Conservation (phyloP, 2,329 filamentous ascomycete species). For the Coniochaeta pulveracea region DNA sequence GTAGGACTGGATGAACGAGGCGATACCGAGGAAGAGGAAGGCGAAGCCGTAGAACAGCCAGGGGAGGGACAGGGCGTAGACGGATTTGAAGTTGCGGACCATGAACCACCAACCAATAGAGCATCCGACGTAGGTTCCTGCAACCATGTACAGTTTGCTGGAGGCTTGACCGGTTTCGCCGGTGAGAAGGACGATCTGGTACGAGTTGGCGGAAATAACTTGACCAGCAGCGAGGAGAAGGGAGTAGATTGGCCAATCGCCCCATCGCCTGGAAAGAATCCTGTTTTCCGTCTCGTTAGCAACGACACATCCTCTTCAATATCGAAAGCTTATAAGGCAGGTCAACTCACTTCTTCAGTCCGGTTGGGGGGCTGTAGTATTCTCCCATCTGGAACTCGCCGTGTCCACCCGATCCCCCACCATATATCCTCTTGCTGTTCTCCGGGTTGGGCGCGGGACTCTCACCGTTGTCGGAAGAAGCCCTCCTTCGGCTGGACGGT, state of each 20-base stretch:
- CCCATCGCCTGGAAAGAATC: conserved; percentile 37
- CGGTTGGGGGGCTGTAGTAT: conserved; percentile 44
- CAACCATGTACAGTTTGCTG: conserved; percentile 47
- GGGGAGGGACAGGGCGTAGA: conserved; percentile 44
- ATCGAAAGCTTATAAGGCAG: too few relatives aligned
- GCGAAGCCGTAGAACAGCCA: conserved; percentile 53
- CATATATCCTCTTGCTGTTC: not conserved
- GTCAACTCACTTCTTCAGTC: conserved; percentile 43
- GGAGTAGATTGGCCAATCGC: conserved; percentile 53
- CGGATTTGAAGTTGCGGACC: conserved; percentile 45
- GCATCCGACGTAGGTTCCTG: conserved; percentile 44
- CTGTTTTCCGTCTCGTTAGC: too few relatives aligned
- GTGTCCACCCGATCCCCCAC: conserved; percentile 16
- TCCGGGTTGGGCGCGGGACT: conserved; percentile 5
- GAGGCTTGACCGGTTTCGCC: conserved; percentile 51
- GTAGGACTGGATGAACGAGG: conserved; percentile 34
- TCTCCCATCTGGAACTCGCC: conserved; percentile 43
- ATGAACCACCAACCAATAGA: conserved; percentile 52
- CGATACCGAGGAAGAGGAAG: conserved; percentile 52
- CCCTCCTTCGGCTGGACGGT: conserved; percentile 23
- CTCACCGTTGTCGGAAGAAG: conserved; percentile 16
- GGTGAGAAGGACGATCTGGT: conserved; percentile 55
- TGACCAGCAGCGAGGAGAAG: conserved; percentile 50
- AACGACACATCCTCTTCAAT: too few relatives aligned
- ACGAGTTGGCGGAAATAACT: conserved; percentile 54